A percentile compares a stretch with the other conserved stretches of the same genome.
phyloP scores from a whole-genome alignment of 148 eudicot species.

The Amaranthus cruentus region DNA sequence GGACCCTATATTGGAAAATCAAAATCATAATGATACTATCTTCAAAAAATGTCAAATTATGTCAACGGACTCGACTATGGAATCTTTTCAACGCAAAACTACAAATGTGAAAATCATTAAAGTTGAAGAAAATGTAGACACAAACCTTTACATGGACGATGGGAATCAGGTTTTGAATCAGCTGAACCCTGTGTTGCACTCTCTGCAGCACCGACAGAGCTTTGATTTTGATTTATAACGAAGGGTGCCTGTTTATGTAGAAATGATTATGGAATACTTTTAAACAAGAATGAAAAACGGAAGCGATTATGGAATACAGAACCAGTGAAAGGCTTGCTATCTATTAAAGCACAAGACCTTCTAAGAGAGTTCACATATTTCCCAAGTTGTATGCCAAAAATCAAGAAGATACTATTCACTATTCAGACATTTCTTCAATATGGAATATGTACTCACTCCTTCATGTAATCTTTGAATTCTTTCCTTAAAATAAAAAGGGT shows the following conservation, averaged over 20 bases:
- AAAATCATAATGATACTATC: not conserved
- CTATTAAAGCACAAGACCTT: no score
- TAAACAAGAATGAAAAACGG: no score
- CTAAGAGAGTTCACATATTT: no score
- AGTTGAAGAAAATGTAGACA: not conserved
- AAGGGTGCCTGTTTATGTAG: conserved; percentile 43
- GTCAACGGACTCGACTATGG: not conserved
- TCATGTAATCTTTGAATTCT: no score
- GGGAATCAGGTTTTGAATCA: conserved; percentile 44
- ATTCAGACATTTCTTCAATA: no score
- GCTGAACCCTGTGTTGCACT: conserved; percentile 47
- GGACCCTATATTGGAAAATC: conserved; percentile 32
- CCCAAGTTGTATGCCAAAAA: no score
- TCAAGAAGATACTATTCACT: no score
- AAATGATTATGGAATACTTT: not conserved
- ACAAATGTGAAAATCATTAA: no score
- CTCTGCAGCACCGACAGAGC: conserved; percentile 41
- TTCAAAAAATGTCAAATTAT: no score
- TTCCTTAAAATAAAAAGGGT: not conserved
- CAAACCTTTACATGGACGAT: conserved; percentile 51
- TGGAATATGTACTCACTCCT: no score
- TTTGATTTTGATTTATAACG: conserved; percentile 39
- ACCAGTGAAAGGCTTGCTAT: no score
- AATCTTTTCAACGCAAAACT: not conserved
- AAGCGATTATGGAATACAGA: no score